Conservation (phyloP, 2,329 filamentous ascomycete genomes). For the Aspergillus hortae region DNA sequence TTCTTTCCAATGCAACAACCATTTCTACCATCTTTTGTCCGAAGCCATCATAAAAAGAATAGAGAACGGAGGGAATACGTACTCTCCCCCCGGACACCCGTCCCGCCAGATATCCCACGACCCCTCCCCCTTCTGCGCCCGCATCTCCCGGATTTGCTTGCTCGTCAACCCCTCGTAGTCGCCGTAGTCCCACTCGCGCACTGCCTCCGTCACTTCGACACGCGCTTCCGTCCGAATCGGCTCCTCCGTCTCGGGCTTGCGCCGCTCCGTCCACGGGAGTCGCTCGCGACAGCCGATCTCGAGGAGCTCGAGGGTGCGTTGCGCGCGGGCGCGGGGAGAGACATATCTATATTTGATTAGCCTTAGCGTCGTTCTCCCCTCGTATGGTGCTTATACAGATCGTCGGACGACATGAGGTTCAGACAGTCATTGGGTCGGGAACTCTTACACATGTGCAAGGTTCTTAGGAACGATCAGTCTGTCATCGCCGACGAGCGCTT, state of each 20-base stretch:
- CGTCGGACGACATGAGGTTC: no score
- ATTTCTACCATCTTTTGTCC: background rate
- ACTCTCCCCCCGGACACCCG: slow-evolving; percentile 82
- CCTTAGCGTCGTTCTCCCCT: no score
- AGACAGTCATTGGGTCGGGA: background rate
- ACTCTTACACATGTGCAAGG: slow-evolving; percentile 71
- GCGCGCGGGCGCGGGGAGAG: slow-evolving; percentile 78
- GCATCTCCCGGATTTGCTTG: slow-evolving; percentile 60
- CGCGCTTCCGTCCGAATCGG: slow-evolving; percentile 54
- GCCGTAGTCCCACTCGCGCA: slow-evolving; percentile 86
- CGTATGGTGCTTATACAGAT: no score
- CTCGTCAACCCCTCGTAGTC: slow-evolving; percentile 80
- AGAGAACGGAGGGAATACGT: slow-evolving; percentile 32
- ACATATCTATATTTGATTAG: slow-evolving; percentile 59
- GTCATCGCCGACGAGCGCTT: slow-evolving; percentile 78
- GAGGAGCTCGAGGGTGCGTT: slow-evolving; percentile 85
- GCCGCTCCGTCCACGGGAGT: slow-evolving; percentile 62
- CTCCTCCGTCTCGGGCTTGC: slow-evolving; percentile 30
- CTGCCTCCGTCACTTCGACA: slow-evolving; percentile 66
- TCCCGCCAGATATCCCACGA: slow-evolving; percentile 88
- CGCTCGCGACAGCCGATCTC: slow-evolving; percentile 66
- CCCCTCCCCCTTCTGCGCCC: slow-evolving; percentile 54
- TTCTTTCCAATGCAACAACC: background rate
- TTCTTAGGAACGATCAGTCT: slow-evolving; percentile 79
- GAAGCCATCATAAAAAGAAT: background rate